A percentile compares a stretch with the other conserved stretches of the same genome.
These are phyloP conservation scores for Boletus huronensis DNA, from an alignment of 768 basidiomycete species.

Conservation along the genomic window DNA sequence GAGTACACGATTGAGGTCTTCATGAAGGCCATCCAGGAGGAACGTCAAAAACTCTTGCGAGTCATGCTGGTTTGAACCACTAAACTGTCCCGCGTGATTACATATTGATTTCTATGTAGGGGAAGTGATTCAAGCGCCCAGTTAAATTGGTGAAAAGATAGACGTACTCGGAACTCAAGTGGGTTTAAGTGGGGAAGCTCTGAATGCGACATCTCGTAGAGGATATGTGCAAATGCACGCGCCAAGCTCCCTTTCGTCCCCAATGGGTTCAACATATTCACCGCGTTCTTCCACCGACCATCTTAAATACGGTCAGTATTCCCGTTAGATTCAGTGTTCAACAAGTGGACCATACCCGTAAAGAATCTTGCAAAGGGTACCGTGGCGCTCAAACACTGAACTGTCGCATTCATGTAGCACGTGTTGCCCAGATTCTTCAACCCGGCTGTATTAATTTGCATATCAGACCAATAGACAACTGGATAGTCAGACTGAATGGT, in stretches of 20 bases:
- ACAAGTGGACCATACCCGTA: slow-evolving; percentile 50
- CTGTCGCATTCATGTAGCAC: slow-evolving; percentile 98
- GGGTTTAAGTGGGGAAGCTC: slow-evolving; percentile 83
- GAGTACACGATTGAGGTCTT: slow-evolving; percentile 82
- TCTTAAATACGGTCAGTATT: slow-evolving; percentile 40
- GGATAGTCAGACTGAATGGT: slow-evolving; percentile 75
- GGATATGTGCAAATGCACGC: slow-evolving; percentile 74
- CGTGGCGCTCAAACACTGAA: slow-evolving; percentile 95
- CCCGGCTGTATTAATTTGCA: slow-evolving; percentile 75
- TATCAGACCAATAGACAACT: slow-evolving; percentile 80
- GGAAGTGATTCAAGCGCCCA: slow-evolving; percentile 18
- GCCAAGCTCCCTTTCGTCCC: slow-evolving; percentile 86
- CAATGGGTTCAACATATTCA: slow-evolving; percentile 82
- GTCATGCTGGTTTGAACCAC: slow-evolving; percentile 90
- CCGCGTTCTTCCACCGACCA: slow-evolving; percentile 73
- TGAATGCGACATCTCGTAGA: slow-evolving; percentile 86
- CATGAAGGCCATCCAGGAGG: slow-evolving; percentile 88
- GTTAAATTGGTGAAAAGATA: slow-evolving; percentile 19
- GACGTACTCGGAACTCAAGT: slow-evolving; percentile 76
- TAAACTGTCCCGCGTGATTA: slow-evolving; percentile 66
- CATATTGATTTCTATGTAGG: slow-evolving; percentile 52
- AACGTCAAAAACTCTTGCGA: slow-evolving; percentile 96
- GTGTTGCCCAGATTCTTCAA: slow-evolving; percentile 96
- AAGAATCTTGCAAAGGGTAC: slow-evolving; percentile 93
- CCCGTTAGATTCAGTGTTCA: neutral